Conservation (phyloP, 495 filamentous ascomycete genomes). For the Penicillium turbatum region DNA sequence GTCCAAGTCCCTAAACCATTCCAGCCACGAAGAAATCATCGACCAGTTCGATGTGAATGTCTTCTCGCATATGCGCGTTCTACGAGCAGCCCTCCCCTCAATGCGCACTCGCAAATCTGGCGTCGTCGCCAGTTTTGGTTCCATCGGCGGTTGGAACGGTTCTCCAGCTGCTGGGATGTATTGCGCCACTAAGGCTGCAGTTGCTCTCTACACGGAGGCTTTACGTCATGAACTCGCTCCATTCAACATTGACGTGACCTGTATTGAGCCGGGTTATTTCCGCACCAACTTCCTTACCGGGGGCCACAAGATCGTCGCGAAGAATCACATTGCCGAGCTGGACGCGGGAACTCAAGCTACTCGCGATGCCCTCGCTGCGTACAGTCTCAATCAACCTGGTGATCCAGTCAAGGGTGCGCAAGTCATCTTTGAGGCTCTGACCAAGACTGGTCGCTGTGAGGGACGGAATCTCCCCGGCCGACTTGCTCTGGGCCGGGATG, state of each 20-base stretch:
- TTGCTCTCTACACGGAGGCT: background rate
- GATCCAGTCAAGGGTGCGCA: constrained; percentile 46
- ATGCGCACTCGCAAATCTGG: constrained; percentile 35
- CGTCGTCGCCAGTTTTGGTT: background rate
- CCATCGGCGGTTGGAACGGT: background rate
- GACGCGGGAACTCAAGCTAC: background rate
- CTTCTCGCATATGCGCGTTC: constrained; percentile 30
- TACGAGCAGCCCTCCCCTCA: constrained; percentile 44
- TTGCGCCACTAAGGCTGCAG: background rate
- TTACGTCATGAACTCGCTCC: constrained; percentile 31
- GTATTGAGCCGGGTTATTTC: constrained; percentile 52
- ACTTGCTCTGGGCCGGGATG: constrained; percentile 33
- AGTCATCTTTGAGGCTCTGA: constrained; percentile 47
- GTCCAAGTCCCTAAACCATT: no score
- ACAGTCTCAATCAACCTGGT: constrained; percentile 22
- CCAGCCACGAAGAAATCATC: no score
- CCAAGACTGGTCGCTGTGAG: constrained; percentile 32
- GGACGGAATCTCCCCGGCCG: constrained; percentile 39
- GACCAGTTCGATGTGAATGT: no score
- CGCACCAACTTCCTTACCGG: constrained; percentile 35
- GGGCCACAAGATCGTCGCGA: background rate
- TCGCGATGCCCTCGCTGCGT: background rate
- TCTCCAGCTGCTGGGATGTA: background rate
- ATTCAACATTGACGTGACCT: constrained; percentile 41
- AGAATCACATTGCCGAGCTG: background rate